Percentiles rank a stretch among this genome's conserved stretches.
phyloP scores from a whole-genome alignment of 345 rosid genomes.

The Raphanus sativus region DNA sequence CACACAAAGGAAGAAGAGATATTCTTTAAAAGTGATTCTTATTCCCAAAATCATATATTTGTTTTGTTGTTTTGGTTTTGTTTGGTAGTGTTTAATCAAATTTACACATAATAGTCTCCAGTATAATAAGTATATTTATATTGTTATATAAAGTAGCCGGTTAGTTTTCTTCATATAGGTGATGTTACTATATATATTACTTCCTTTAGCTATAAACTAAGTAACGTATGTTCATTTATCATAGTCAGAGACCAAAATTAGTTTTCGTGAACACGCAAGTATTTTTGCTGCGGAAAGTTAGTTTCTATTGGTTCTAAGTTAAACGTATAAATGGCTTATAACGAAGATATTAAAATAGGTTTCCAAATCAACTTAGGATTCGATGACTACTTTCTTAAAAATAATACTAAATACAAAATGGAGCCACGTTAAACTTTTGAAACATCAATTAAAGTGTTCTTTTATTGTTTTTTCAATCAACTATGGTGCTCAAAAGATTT shows the following conservation, averaged over 20 bases:
- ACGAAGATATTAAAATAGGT: not conserved
- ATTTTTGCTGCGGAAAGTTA: not conserved
- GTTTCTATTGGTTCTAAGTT: not conserved
- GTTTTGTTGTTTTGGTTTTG: not conserved
- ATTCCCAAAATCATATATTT: conserved; percentile 38
- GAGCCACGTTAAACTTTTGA: conserved; percentile 14
- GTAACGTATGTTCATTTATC: not conserved
- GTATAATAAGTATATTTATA: not conserved
- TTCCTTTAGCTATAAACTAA: not conserved
- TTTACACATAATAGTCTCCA: not conserved
- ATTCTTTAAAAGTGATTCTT: conserved; percentile 31
- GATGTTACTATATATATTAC: not conserved
- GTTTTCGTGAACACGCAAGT: not conserved
- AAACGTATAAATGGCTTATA: not conserved
- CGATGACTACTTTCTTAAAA: not conserved
- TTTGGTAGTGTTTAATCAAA: conserved; percentile 14
- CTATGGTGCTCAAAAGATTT: not conserved
- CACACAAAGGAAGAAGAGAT: conserved; percentile 25
- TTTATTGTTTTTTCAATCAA: not conserved
- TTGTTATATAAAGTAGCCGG: not conserved
- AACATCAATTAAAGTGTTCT: not conserved
- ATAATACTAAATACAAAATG: not conserved
- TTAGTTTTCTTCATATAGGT: not conserved
- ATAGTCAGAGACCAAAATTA: not conserved
- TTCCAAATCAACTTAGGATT: conserved; percentile 12